Percentiles rank a stretch among this genome's conserved stretches.
phyloP scores from a whole-genome alignment of 2,329 filamentous ascomycete genomes.

The Rutstroemia sp. region DNA sequence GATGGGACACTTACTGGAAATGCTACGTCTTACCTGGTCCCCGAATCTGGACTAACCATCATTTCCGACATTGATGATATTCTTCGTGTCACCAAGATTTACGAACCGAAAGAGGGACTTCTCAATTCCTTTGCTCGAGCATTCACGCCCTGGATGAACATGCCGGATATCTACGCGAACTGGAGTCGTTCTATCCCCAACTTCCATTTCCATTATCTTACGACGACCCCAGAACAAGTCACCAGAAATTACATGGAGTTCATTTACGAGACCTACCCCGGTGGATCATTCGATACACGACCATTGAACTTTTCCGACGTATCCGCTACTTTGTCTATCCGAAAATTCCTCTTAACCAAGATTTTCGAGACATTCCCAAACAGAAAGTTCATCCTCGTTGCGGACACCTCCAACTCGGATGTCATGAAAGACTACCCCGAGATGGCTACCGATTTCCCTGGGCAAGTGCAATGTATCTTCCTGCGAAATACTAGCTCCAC shows the following conservation, averaged over 20 bases:
- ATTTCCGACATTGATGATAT: conserved; percentile 77
- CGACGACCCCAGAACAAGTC: conserved; percentile 70
- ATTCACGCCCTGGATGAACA: conserved; percentile 68
- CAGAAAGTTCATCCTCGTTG: conserved; percentile 68
- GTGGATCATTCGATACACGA: conserved; percentile 62
- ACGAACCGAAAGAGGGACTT: conserved; percentile 64
- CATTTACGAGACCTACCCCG: conserved; percentile 71
- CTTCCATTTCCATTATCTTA: conserved; percentile 75
- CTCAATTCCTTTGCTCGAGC: conserved; percentile 69
- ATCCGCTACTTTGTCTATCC: conserved; percentile 62
- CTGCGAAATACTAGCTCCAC: conserved; percentile 68
- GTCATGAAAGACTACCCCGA: conserved; percentile 60
- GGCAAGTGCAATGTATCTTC: conserved; percentile 70
- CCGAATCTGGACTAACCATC: conserved; percentile 60
- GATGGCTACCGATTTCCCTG: conserved; percentile 57
- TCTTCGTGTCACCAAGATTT: conserved; percentile 74
- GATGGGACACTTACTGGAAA: conserved; percentile 61
- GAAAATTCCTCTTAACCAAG: conserved; percentile 61
- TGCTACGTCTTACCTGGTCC: conserved; percentile 69
- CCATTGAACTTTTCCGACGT: conserved; percentile 76
- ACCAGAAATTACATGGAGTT: conserved; percentile 74
- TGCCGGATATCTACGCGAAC: conserved; percentile 72
- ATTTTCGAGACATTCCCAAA: conserved; percentile 69
- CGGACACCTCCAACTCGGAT: conserved; percentile 70
- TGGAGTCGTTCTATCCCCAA: conserved; percentile 61